Evolutionary conservation across 164 flowering plant species (phyloP).

Genomic region (Magnolia sinica): DNA sequence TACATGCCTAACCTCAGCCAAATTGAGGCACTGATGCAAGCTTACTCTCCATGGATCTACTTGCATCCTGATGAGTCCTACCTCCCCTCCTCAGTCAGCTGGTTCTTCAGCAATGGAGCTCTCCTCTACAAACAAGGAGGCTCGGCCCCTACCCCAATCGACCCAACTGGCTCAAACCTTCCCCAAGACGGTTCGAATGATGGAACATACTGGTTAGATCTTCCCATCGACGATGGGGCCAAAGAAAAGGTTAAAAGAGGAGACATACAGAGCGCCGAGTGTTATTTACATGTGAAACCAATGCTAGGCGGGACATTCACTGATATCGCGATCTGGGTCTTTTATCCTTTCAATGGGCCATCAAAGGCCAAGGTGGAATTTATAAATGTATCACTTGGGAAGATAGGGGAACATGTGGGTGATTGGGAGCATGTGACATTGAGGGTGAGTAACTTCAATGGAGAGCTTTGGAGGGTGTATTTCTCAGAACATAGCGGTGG

Average conservation of each 20-base stretch:
- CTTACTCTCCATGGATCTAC: constrained; percentile 65
- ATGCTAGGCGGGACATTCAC: constrained; percentile 72
- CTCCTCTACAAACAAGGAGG: constrained; percentile 45
- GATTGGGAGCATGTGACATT: constrained; percentile 63
- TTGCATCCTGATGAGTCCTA: constrained; percentile 71
- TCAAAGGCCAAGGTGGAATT: constrained; percentile 35
- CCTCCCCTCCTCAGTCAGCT: constrained; percentile 67
- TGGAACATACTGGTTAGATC: constrained; percentile 77
- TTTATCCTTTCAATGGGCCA: constrained; percentile 77
- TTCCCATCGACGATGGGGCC: constrained; percentile 41
- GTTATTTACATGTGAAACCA: constrained; percentile 68
- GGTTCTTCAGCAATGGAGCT: constrained; percentile 80
- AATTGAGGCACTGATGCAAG: constrained; percentile 40
- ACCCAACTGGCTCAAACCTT: constrained; percentile 64
- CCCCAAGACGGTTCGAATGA: constrained; percentile 84
- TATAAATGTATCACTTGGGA: constrained; percentile 35
- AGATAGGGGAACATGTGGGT: constrained; percentile 57
- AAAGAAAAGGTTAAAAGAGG: constrained; percentile 64
- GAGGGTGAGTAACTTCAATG: constrained; percentile 53
- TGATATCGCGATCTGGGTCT: constrained; percentile 69
- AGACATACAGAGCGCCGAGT: constrained; percentile 36
- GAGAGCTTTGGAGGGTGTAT: constrained; percentile 42
- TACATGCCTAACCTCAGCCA: constrained; percentile 61
- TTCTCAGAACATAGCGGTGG: constrained; percentile 44
- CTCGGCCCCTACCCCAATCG: constrained; percentile 42